These are phyloP conservation scores for Hanseniaspora pseudoguilliermondii DNA, from an alignment of 805 yeast species.

Conservation along the genomic window DNA sequence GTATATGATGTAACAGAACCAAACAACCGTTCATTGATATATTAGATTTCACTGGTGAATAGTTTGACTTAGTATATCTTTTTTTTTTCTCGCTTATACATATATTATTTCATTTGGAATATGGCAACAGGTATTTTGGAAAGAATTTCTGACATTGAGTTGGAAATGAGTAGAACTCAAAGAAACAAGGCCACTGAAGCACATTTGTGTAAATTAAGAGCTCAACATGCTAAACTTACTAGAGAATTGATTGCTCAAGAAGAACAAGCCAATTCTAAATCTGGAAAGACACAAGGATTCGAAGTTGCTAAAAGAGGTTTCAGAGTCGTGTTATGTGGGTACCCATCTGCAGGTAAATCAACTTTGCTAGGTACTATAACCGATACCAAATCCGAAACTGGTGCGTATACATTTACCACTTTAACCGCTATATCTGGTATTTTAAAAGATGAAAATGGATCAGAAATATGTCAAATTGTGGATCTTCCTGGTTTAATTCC, in stretches of 20 bases:
- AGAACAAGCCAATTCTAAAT: slow-evolving; percentile 53
- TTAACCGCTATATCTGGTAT: slow-evolving; percentile 95
- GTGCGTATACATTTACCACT: slow-evolving; percentile 90
- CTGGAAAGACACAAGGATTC: slow-evolving; percentile 61
- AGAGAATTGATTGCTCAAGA: slow-evolving; percentile 78
- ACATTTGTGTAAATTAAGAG: slow-evolving; percentile 86
- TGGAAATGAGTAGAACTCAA: slow-evolving; percentile 88
- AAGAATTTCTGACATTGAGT: slow-evolving; percentile 78
- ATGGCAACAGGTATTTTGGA: slow-evolving; percentile 35
- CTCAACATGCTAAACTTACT: slow-evolving; percentile 84
- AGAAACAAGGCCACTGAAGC: slow-evolving; percentile 97
- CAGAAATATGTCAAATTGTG: slow-evolving; percentile 82
- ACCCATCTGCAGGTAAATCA: slow-evolving; percentile 96
- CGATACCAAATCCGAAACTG: slow-evolving; percentile 87
- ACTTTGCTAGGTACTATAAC: slow-evolving; percentile 81
- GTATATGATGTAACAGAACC: neutral
- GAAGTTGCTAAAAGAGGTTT: slow-evolving; percentile 95
- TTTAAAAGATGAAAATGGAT: slow-evolving; percentile 75
- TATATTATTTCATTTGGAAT: neutral
- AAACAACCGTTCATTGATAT: neutral
- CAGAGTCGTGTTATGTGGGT: slow-evolving; percentile 86
- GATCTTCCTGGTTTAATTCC: slow-evolving; percentile 95
- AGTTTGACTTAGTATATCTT: neutral
- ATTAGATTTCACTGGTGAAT: too few relatives aligned
- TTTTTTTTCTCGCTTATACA: neutral